Conservation (phyloP, 768 basidiomycete species). For the Lentinula detonsa region DNA sequence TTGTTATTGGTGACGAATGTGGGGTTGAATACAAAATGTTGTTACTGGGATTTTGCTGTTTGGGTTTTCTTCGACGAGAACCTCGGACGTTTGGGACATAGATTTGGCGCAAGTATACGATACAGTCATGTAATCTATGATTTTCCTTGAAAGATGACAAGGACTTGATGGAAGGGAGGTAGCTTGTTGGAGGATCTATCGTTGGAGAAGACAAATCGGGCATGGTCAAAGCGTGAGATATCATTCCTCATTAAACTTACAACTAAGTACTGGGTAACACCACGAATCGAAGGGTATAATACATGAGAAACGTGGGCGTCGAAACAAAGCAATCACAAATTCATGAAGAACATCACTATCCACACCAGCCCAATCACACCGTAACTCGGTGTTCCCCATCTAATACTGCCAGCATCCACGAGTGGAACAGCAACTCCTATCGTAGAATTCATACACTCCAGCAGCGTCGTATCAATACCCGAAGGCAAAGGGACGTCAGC, state of each 20-base stretch:
- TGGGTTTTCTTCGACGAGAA: constrained; percentile 29
- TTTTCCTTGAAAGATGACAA: constrained; percentile 26
- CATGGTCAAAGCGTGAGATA: constrained; percentile 3
- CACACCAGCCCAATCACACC: not conserved
- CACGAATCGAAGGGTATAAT: too few relatives aligned
- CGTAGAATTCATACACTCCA: constrained; percentile 48
- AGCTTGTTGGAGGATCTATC: constrained; percentile 37
- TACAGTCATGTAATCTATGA: constrained; percentile 28
- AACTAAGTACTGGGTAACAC: not conserved
- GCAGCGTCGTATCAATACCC: constrained; percentile 30
- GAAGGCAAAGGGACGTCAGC: constrained; percentile 34
- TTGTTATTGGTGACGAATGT: not conserved
- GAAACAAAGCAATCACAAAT: not conserved
- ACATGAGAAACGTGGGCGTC: not conserved
- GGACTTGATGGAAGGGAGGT: constrained; percentile 47
- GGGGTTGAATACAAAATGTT: not conserved
- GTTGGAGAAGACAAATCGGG: not conserved
- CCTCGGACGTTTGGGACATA: constrained; percentile 63
- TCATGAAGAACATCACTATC: not conserved
- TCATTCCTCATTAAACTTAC: not conserved
- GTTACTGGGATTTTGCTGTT: not conserved
- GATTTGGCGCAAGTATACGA: constrained; percentile 45
- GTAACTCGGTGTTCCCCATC: not conserved
- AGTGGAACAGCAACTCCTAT: constrained; percentile 25
- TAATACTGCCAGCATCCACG: not conserved